Evolutionary conservation across 1,284 basidiomycete genomes (phyloP).

Genomic region (Sphaerobolus stellatus): DNA sequence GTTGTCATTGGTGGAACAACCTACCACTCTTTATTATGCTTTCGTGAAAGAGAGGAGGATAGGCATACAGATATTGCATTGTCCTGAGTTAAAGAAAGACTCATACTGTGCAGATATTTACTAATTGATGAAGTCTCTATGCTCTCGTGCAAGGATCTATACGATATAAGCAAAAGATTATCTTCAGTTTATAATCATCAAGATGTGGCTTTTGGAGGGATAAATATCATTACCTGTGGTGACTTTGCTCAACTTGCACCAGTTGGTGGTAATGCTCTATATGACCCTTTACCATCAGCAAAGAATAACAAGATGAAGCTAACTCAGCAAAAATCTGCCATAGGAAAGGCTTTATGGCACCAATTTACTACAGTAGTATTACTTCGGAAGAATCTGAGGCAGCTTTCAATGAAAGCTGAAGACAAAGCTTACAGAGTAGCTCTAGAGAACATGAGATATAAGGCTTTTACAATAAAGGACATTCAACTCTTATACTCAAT

Average conservation of each 20-base stretch:
- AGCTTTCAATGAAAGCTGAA: slow-evolving; percentile 17
- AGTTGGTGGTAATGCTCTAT: slow-evolving; percentile 15
- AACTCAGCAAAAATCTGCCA: slow-evolving; percentile 25
- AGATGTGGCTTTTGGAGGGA: slow-evolving; percentile 32
- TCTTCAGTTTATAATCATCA: slow-evolving; percentile 27
- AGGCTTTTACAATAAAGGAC: neutral
- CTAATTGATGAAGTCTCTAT: slow-evolving; percentile 42
- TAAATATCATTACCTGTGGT: slow-evolving; percentile 40
- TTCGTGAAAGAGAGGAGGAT: neutral
- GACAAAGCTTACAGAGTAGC: neutral
- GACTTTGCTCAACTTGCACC: slow-evolving; percentile 41
- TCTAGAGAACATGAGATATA: neutral
- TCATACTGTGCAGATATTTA: slow-evolving; percentile 29
- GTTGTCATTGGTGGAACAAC: slow-evolving; percentile 23
- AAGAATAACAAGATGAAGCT: too few relatives aligned
- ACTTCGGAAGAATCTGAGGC: slow-evolving; percentile 38
- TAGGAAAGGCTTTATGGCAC: slow-evolving; percentile 38
- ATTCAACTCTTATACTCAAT: neutral
- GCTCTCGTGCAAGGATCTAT: slow-evolving; percentile 30
- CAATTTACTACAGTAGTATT: slow-evolving; percentile 36
- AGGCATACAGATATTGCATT: neutral
- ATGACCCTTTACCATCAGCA: slow-evolving; percentile 1
- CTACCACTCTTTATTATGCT: slow-evolving; percentile 11
- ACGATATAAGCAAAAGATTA: slow-evolving; percentile 34
- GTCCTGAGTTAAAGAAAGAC: slow-evolving; percentile 13